Base-by-base conservation (phyloP, 75 land plant genomes). In the Larix kaempferi region DNA sequence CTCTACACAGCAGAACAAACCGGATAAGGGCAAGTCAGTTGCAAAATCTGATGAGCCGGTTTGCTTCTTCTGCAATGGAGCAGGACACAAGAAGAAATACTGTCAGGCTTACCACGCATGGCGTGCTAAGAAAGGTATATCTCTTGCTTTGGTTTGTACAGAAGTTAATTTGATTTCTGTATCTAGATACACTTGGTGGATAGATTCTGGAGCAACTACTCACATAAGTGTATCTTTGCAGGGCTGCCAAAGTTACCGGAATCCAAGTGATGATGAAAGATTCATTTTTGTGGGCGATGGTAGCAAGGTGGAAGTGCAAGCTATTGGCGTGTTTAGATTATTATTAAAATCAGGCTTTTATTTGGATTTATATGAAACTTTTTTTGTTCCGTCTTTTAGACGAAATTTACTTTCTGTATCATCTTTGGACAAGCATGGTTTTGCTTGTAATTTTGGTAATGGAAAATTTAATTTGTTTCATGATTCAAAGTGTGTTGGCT, bases 201-300 rank as follows among this genome's bases (percentile, higher is more conserved):
- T 79, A 73, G 74, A 79, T 79, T 79, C 75, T 72, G 64, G 63
- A 71, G 75, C 75, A 19, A 79, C 75, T 1, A 79, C 80, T 79
- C 29, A 79, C 37, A 73, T 19, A 5, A 65, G 80, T 79, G 5
- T 64, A 39, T 74, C 81, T 37, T 74, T 80, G 81, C 77, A 74
- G 69, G 78, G 77, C 66, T 80, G 73, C 77, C 72, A 76, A 19
- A 80, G 61, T 6, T 39, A 17, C 21, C 77, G 82, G 66, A 80
- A 75, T 54, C 78, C 77, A 56, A 80, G 13, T 75, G 82, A 75
- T 57, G 77, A 55, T 6, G 56, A 76, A 74, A 63, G 69, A 61
- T 76, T 5, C 64, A 61, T 77, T 60, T 76, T 71, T 35, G 69
- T 77, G 3, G 83, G 75, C 0, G 19, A 81, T 61, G 69, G 56